phyloP scores from a whole-genome alignment of 1,284 basidiomycete species.

The Ceratobasidium sp. region DNA sequence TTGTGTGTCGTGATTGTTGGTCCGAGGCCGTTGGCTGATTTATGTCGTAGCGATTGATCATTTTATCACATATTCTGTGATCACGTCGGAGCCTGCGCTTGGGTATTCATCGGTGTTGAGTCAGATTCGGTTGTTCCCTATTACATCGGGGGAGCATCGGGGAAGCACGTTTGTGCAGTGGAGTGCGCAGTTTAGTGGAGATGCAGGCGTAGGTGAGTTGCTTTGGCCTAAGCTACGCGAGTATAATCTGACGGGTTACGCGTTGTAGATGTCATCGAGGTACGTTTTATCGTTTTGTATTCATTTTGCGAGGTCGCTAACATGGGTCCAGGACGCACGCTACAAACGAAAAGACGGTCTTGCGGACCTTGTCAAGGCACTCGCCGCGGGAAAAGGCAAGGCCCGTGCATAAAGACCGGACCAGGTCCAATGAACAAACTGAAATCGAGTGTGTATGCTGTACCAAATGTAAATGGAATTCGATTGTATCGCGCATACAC shows the following conservation, averaged over 20 bases:
- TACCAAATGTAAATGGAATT: constrained; percentile 8
- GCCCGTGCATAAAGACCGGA: constrained; percentile 15
- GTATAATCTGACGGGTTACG: not conserved
- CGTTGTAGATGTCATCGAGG: constrained; percentile 32
- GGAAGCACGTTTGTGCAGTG: constrained; percentile 44
- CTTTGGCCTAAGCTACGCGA: not conserved
- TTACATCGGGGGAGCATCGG: constrained; percentile 23
- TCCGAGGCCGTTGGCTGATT: not conserved
- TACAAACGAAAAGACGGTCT: constrained; percentile 43
- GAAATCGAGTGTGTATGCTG: not conserved
- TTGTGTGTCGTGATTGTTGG: not conserved
- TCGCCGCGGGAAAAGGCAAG: constrained; percentile 37
- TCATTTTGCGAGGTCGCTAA: not conserved
- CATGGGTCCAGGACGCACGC: constrained; percentile 18
- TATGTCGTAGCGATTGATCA: constrained; percentile 30
- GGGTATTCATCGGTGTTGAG: constrained; percentile 40
- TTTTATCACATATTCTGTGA: constrained; percentile 43
- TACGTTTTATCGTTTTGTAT: not conserved
- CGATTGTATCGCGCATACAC: constrained; percentile 15
- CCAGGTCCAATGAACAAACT: not conserved
- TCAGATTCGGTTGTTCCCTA: constrained; percentile 42
- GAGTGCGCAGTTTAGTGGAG: constrained; percentile 42
- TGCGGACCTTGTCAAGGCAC: constrained; percentile 25
- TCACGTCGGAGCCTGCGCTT: constrained; percentile 29
- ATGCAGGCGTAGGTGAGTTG: constrained; percentile 38